A percentile compares a stretch with the other conserved stretches of the same genome.
These are phyloP conservation scores for Penicillium sp. DNA, from an alignment of 2,329 filamentous ascomycete genomes.

Conservation along the genomic window DNA sequence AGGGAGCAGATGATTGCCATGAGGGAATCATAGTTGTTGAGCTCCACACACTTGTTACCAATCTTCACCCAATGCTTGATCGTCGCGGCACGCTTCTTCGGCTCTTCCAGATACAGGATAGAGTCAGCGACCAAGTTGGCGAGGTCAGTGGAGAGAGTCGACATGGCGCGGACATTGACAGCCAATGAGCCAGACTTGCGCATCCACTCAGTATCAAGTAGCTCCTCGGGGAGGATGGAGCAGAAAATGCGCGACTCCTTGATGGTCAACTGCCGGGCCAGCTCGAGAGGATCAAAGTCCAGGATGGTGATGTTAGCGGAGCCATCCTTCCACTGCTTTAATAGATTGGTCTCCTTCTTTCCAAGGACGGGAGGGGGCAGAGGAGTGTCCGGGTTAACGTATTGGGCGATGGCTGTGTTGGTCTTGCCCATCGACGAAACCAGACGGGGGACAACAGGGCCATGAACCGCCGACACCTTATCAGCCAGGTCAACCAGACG, in stretches of 20 bases:
- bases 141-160: slow-evolving; percentile 85
- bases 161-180: slow-evolving; percentile 92
- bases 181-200: slow-evolving; percentile 80
- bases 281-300: slow-evolving; percentile 88
- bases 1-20: slow-evolving; percentile 97
- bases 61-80: slow-evolving; percentile 99
- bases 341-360: slow-evolving; percentile 73
- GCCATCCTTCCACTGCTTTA: slow-evolving; percentile 76
- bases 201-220: slow-evolving; percentile 91
- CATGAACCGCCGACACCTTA: slow-evolving; percentile 74
- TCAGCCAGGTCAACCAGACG: slow-evolving; percentile 79
- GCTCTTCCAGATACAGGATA: slow-evolving; percentile 84
- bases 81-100: slow-evolving; percentile 84
- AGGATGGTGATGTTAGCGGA: slow-evolving; percentile 73
- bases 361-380: slow-evolving; percentile 71
- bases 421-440: slow-evolving; percentile 89
- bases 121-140: slow-evolving; percentile 92
- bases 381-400: slow-evolving; percentile 71
- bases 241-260: slow-evolving; percentile 93
- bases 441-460: slow-evolving; percentile 78
- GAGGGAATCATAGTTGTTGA: slow-evolving; percentile 94
- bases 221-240: slow-evolving; percentile 86
- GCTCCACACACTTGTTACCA: slow-evolving; percentile 79
- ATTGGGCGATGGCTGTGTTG: slow-evolving; percentile 73
- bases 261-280: slow-evolving; percentile 89